Percentiles rank a stretch among this genome's conserved stretches.
Conservation (phyloP, 1,139 yeast species). For the Nakaseomyces glabratus region DNA sequence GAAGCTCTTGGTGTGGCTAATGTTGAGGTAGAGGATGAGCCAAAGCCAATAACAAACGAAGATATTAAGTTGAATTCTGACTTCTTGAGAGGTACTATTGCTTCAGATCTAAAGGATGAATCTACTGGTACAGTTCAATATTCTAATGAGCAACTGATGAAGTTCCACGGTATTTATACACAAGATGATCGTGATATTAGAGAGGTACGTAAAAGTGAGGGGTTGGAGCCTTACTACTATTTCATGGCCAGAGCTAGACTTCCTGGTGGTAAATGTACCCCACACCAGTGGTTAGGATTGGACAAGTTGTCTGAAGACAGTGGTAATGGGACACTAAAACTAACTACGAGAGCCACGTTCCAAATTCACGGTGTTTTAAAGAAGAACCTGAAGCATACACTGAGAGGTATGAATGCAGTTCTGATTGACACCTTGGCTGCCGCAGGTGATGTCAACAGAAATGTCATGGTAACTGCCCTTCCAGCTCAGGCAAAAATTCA, state of each 20-base stretch:
- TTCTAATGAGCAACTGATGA: slow-evolving; percentile 88
- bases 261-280: slow-evolving; percentile 88
- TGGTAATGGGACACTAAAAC: slow-evolving; percentile 89
- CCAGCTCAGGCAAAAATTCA: slow-evolving; percentile 82
- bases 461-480: slow-evolving; percentile 83
- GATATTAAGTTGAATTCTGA: slow-evolving; percentile 86
- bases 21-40: slow-evolving; percentile 82
- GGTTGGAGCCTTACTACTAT: slow-evolving; percentile 88
- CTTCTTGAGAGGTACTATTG: slow-evolving; percentile 88
- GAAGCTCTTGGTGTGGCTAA: slow-evolving; percentile 80
- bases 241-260: slow-evolving; percentile 95
- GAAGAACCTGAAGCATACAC: slow-evolving; percentile 79
- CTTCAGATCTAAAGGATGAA: slow-evolving; percentile 70
- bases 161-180: slow-evolving; percentile 97
- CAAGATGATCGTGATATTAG: slow-evolving; percentile 97
- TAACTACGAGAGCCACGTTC: slow-evolving; percentile 95
- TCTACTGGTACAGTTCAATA: slow-evolving; percentile 90
- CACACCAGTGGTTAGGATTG: slow-evolving; percentile 78
- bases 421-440: slow-evolving; percentile 94
- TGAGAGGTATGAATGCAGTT: slow-evolving; percentile 85
- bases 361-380: slow-evolving; percentile 94
- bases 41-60: slow-evolving; percentile 91
- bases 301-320: slow-evolving; percentile 74
- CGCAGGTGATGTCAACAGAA: slow-evolving; percentile 97
- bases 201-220: slow-evolving; percentile 85